These are phyloP conservation scores for Deuterostichococcus epilithicus DNA, from an alignment of 139 green algal species.

Conservation along the genomic window DNA sequence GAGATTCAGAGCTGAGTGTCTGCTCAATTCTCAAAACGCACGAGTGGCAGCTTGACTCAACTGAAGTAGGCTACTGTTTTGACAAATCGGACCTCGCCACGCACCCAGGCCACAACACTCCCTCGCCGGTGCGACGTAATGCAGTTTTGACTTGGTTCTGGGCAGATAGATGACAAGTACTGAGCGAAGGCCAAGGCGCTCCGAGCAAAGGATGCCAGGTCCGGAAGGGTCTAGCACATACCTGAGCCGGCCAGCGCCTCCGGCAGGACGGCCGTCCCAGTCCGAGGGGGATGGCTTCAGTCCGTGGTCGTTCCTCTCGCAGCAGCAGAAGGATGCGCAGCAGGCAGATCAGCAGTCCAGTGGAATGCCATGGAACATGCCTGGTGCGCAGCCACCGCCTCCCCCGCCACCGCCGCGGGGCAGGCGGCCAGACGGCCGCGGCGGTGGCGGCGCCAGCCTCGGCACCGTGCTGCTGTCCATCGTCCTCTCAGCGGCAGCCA, in stretches of 20 bases:
- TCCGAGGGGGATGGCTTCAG: neutral
- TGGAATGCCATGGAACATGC: no score
- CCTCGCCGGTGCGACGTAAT: no score
- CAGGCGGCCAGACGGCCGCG: neutral
- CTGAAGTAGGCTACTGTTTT: no score
- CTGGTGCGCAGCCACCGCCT: neutral
- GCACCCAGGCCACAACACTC: no score
- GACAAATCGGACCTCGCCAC: no score
- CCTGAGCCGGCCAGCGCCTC: neutral
- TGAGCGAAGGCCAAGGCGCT: neutral
- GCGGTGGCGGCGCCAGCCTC: neutral
- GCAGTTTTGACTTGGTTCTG: no score
- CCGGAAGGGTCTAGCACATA: neutral
- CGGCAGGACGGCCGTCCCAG: neutral
- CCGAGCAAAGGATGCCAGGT: neutral
- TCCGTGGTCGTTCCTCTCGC: neutral
- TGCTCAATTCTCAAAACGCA: no score
- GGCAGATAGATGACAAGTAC: neutral
- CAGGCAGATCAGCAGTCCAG: no score
- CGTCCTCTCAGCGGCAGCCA: neutral
- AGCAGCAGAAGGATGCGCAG: neutral
- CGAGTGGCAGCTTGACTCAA: no score
- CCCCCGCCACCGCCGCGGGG: no score
- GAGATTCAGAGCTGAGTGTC: no score
- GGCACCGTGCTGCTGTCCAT: neutral